Conservation (phyloP, 2,329 filamentous ascomycete species). For the Trichoderma simmonsii region DNA sequence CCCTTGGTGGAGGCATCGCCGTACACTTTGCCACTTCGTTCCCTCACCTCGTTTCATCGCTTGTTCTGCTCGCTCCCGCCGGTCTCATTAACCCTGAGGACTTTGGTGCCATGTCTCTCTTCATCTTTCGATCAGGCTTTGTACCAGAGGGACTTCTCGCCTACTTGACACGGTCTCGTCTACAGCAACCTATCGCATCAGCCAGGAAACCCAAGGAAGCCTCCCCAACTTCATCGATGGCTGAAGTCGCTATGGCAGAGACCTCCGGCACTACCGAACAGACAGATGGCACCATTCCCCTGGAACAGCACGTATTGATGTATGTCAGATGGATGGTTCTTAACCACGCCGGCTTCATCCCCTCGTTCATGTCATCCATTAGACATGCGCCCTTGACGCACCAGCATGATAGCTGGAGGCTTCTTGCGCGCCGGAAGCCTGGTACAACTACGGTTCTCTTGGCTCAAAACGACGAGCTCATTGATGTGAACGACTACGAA, state of each 20-base stretch:
- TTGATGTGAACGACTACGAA: conserved; percentile 49
- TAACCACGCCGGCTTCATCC: conserved; percentile 56
- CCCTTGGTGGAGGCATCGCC: conserved; percentile 75
- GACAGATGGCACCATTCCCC: conserved; percentile 30
- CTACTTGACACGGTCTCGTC: conserved; percentile 45
- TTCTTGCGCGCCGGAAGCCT: conserved; percentile 41
- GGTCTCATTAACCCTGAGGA: conserved; percentile 64
- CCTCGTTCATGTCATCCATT: conserved; percentile 58
- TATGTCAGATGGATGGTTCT: conserved; percentile 58
- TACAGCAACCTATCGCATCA: conserved; percentile 49
- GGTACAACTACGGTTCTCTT: conserved; percentile 52
- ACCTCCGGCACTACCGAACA: conserved; percentile 31
- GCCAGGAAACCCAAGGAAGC: conserved; percentile 28
- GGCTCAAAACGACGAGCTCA: conserved; percentile 50
- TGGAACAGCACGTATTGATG: conserved; percentile 47
- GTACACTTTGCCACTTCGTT: conserved; percentile 72
- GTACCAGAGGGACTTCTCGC: conserved; percentile 52
- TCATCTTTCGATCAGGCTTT: conserved; percentile 54
- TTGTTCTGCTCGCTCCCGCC: conserved; percentile 75
- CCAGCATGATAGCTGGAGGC: conserved; percentile 50
- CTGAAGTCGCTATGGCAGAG: conserved; percentile 45
- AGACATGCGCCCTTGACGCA: conserved; percentile 51
- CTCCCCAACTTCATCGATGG: conserved; percentile 23
- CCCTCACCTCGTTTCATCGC: conserved; percentile 62
- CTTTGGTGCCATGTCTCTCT: conserved; percentile 47